Base-by-base conservation (phyloP, 768 basidiomycete species). In the Leucocoprinus sp. region DNA sequence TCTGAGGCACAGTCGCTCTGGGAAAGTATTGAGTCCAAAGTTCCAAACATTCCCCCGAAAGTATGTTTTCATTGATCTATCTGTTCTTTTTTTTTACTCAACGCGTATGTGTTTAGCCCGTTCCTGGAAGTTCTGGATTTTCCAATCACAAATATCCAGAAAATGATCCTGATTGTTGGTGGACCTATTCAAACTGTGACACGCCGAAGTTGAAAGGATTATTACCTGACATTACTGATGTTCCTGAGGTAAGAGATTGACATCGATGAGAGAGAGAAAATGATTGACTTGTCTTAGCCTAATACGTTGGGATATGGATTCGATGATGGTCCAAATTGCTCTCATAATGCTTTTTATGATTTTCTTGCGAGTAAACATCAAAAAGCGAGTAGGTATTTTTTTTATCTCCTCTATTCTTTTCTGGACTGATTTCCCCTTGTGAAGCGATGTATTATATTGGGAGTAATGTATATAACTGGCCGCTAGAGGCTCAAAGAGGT, bases 311-410 rank as follows among this genome's bases (percentile, higher is more conserved):
- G 77, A 1, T 80, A 75, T 37, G 76, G 69, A 2, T 81, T 81
- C 48, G 80, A 82, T 48, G 79, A 82, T 49, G 80, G 80, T 1
- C 80, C 80, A 1, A 78, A 77, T 52, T 82, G 79, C 53, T 71
- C 75, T 3, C 80, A 82, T 49, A 81, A 81, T 44, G 67, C 63
- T 2, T 82, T 81, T 49, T 82, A 82, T 36, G 67, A 79, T 49
- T 82, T 59, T 50, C 65, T 82, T 23, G 38, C 53, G 2, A 56
- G 63, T 7, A 63, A 80, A 51, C 66, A 78, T 22, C 80, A 82
- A 61, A 76, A 71, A 69, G 78, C 80, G 4, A 78, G 75, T 74
- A 45, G 55, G 77, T 71, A 0, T 8, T 8, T 37, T 19, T 15
- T 8, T 1, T 11, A 12, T 4, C 17, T 1, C 15, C 7, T 18